Conservation (phyloP, 2,329 filamentous ascomycete genomes). For the Allantophomopsis lycopodina region DNA sequence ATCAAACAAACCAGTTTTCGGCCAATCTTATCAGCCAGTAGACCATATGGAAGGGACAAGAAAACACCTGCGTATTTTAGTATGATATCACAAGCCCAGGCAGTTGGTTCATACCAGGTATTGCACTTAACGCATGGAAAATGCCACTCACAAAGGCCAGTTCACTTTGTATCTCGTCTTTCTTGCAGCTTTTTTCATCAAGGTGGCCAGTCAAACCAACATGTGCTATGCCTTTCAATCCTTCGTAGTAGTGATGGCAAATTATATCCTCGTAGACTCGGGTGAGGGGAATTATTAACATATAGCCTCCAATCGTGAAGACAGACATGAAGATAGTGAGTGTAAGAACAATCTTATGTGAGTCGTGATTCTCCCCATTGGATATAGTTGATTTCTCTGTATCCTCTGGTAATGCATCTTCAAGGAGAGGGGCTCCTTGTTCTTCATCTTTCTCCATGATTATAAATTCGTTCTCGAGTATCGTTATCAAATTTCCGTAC, state of each 20-base stretch:
- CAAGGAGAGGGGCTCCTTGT: too few relatives aligned
- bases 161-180: constrained; percentile 20
- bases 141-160: constrained; percentile 22
- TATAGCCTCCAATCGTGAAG: constrained; percentile 13
- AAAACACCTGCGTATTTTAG: constrained; percentile 13
- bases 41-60: constrained; percentile 23
- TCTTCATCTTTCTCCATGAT: too few relatives aligned
- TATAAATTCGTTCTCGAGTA: too few relatives aligned
- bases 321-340: constrained; percentile 18
- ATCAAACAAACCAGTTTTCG: constrained; percentile 21
- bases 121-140: constrained; percentile 15
- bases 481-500: too few relatives aligned
- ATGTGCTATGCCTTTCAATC: constrained; percentile 7
- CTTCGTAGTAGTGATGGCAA: constrained; percentile 23
- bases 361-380: too few relatives aligned
- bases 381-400: too few relatives aligned
- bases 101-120: constrained; percentile 12
- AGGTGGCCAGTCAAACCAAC: constrained; percentile 14
- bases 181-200: constrained; percentile 23
- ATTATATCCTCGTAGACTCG: constrained; percentile 24
- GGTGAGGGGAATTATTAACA: constrained; percentile 19
- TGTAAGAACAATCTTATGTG: constrained; percentile 13
- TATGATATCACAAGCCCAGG: background rate
- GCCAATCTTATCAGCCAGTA: constrained; percentile 24
- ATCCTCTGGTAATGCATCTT: too few relatives aligned